phyloP scores from a whole-genome alignment of 1,139 yeast genomes.

The Hanseniaspora sp. region DNA sequence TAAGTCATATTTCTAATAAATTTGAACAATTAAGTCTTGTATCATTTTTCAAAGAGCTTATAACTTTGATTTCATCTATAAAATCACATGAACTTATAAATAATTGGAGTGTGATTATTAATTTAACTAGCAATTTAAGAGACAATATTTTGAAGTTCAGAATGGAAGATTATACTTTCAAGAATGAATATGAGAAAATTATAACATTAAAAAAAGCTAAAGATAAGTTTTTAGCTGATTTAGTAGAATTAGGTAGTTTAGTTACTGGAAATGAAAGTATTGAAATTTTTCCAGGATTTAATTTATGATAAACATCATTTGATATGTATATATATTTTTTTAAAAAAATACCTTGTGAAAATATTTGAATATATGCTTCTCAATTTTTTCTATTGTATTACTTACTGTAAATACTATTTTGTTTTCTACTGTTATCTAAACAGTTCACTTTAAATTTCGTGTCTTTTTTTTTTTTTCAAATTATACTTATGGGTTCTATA shows the following conservation, averaged over 20 bases:
- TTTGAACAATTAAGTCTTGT: conserved; percentile 5
- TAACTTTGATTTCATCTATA: background rate
- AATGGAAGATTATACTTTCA: background rate
- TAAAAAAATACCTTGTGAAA: too few species aligned
- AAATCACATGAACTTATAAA: background rate
- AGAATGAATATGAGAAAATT: background rate
- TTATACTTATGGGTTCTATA: too few species aligned
- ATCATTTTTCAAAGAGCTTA: conserved; percentile 3
- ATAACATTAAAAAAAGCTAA: background rate
- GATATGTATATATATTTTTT: too few species aligned
- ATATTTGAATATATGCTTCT: too few species aligned
- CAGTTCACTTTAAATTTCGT: too few species aligned
- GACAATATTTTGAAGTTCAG: conserved; percentile 1
- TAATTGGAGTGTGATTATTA: background rate
- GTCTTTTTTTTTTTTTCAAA: too few species aligned
- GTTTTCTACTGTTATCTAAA: too few species aligned
- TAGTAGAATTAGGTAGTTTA: background rate
- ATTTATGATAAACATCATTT: conserved; percentile 33
- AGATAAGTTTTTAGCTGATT: background rate
- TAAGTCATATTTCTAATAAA: background rate
- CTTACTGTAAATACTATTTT: too few species aligned
- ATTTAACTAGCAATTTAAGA: conserved; percentile 4
- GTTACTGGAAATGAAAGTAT: background rate
- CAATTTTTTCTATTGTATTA: too few species aligned
- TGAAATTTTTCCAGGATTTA: conserved; percentile 44